Conservation (phyloP, 352 stramenopile genomes). For the Thalassiosira mediterranea region DNA sequence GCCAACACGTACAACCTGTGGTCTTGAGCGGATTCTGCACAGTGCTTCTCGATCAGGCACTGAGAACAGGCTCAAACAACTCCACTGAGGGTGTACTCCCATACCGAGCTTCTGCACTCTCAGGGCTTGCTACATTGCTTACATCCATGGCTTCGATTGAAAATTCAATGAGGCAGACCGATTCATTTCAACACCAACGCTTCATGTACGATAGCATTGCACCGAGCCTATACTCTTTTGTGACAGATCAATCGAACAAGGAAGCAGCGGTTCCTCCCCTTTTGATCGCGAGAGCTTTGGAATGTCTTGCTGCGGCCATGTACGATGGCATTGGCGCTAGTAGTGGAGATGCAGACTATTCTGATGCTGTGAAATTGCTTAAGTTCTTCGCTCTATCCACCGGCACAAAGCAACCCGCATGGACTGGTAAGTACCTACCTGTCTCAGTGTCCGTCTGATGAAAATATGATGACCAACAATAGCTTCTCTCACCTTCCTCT, state of each 20-base stretch:
- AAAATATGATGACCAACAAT: too few species aligned
- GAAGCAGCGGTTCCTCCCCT: conserved; percentile 49
- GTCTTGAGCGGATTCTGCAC: conserved; percentile 65
- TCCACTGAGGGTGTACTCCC: conserved; percentile 66
- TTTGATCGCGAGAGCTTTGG: conserved; percentile 67
- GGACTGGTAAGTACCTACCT: too few species aligned
- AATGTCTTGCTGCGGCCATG: conserved; percentile 62
- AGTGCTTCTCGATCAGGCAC: conserved; percentile 63
- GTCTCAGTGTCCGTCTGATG: too few species aligned
- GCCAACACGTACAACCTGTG: conserved; percentile 28
- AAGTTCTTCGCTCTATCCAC: conserved; percentile 49
- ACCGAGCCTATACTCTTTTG: conserved; percentile 39
- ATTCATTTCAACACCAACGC: conserved; percentile 33
- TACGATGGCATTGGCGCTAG: conserved; percentile 56
- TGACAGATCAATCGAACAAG: conserved; percentile 20
- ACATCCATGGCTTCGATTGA: conserved; percentile 31
- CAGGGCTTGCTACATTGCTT: conserved; percentile 54
- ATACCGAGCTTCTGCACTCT: conserved; percentile 62
- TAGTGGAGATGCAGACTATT: conserved; percentile 14
- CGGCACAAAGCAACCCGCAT: conserved; percentile 62
- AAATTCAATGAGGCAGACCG: conserved; percentile 14
- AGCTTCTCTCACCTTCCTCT: too few species aligned
- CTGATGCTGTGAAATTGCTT: conserved; percentile 36
- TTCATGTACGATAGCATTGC: conserved; percentile 38
- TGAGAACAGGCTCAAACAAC: conserved; percentile 45